Evolutionary conservation across 2,329 filamentous ascomycete genomes (phyloP).

Genomic region (Podosphaera leucotricha): DNA sequence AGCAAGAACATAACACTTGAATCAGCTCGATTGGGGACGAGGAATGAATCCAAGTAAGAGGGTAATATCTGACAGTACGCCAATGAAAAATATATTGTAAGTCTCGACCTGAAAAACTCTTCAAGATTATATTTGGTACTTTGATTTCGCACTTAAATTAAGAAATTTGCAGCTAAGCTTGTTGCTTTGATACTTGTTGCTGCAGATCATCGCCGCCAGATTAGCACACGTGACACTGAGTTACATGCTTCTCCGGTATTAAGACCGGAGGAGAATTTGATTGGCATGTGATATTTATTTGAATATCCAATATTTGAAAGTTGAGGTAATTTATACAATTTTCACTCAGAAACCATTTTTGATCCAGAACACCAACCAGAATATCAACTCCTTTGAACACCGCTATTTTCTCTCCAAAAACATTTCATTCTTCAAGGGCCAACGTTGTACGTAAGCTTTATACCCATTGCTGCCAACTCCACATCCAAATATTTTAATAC

Average conservation of each 20-base stretch:
- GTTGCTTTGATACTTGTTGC: background rate
- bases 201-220: background rate
- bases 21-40: no score
- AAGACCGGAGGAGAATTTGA: background rate
- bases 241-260: background rate
- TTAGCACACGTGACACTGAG: background rate
- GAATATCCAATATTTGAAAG: background rate
- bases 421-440: conserved; percentile 12
- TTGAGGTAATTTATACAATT: background rate
- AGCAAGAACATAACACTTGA: background rate
- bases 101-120: no score
- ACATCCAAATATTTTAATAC: conserved; percentile 86
- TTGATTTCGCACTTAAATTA: background rate
- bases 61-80: no score
- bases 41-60: no score
- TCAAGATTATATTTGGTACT: background rate
- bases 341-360: background rate
- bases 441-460: conserved; percentile 82
- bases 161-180: background rate
- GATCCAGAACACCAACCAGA: conserved; percentile 5
- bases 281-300: background rate
- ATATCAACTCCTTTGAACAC: conserved; percentile 1
- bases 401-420: background rate
- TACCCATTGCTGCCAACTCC: conserved; percentile 87
- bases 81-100: no score